Base-by-base conservation (phyloP, 2,329 filamentous ascomycete species). In the Calycina herbarum region DNA sequence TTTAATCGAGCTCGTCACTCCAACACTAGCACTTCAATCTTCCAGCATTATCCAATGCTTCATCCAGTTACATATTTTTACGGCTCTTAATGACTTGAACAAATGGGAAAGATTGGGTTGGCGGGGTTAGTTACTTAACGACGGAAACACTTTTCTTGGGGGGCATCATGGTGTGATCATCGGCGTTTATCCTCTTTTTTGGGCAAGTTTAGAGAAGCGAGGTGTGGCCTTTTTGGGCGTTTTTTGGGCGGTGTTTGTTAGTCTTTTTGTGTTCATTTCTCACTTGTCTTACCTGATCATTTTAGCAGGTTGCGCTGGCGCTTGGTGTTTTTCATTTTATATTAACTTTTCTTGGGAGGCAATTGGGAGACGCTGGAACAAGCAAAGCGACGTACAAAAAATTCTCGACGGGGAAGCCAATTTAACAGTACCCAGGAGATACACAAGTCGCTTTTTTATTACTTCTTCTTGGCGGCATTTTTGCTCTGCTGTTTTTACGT, bases 1-100 rank as follows among this genome's bases (percentile, higher is more conserved):
- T 31, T 54, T 63, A 65, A 63, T n/a, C 57, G 58, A 68, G 61
- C 57, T 61, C 27, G 58, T 35, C 33, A 54, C 68, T 69, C 61
- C 54, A 57, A 20, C 38, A 20, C 29, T 61, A 69, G 57, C 59
- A 57, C 29, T 57, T 56, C 45, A 59, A 60, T 54, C 61, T 57
- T 48, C 61, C 59, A 60, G 58, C 60, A 59, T 48, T 59, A n/a
- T 54, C 33, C 56, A 40, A 33, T 38, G n/a, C 27, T 33, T 59
- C 31, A n/a, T n/a, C 57, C 20, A 24, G 48, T 40, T 33, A 56
- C 57, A 42, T 57, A 64, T 27, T 40, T 38, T 40, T 29, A 61
- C n/a, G 45, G 62, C 62, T 48, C 51, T 64, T 17, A 64, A 54
- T 27, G 62, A 64, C 38, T 42, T 59, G 48, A 31, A 63, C 29